phyloP scores from a whole-genome alignment of 371 early-diverging fungal species.

The Mucor velutinosus region DNA sequence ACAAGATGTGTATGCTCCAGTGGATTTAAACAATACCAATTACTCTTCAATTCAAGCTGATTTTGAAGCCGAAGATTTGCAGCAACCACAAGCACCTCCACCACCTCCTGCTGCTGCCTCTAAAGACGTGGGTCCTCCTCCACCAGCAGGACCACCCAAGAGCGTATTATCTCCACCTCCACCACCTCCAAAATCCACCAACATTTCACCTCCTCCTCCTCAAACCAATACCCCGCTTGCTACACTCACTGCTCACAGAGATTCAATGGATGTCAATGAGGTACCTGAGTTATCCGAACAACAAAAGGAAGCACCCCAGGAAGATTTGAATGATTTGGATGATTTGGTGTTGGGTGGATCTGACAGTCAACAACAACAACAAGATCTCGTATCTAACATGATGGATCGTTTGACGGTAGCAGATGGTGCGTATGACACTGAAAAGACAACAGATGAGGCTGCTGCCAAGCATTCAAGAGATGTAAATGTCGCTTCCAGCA shows the following conservation, averaged over 20 bases:
- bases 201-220: not conserved
- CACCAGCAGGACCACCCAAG: not conserved
- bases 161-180: not conserved
- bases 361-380: not conserved
- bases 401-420: not conserved
- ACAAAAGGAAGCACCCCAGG: not conserved
- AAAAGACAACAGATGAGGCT: not conserved
- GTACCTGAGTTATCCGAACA: not conserved
- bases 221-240: not conserved
- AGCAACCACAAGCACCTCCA: conserved; percentile 1
- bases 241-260: not conserved
- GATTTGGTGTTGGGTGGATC: conserved; percentile 20
- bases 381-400: not conserved
- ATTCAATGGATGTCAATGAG: not conserved
- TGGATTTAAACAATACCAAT: not conserved
- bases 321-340: conserved; percentile 24
- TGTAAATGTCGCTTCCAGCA: not conserved
- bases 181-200: not conserved
- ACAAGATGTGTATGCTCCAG: conserved; percentile 7
- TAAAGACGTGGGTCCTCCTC: not conserved
- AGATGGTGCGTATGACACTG: not conserved
- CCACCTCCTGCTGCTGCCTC: not conserved
- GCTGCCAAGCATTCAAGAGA: not conserved
- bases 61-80: conserved; percentile 9
- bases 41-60: not conserved